Evolutionary conservation across 2,329 filamentous ascomycete genomes (phyloP).

Genomic region (Lojkania enalia): DNA sequence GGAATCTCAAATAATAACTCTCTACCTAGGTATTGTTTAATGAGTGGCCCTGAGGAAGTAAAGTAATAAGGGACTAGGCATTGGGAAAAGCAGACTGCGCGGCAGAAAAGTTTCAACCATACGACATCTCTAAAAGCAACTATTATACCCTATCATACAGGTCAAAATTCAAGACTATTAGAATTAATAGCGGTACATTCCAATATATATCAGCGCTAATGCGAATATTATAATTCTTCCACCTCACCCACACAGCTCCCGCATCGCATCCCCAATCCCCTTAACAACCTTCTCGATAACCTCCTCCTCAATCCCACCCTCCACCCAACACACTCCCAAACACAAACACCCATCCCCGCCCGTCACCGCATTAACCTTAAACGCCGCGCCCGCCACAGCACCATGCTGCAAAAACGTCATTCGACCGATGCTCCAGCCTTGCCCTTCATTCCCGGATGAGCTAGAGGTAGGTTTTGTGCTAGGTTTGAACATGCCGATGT

Average conservation of each 20-base stretch:
- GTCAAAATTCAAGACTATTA: too few species aligned
- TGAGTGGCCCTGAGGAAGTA: too few species aligned
- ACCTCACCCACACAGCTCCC: background rate
- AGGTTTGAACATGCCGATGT: conserved; percentile 46
- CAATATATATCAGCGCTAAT: too few species aligned
- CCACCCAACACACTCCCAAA: conserved; percentile 48
- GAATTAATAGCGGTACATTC: too few species aligned
- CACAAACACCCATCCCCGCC: conserved; percentile 51
- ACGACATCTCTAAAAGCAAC: too few species aligned
- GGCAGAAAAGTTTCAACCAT: too few species aligned
- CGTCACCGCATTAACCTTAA: conserved; percentile 48
- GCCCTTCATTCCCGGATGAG: background rate
- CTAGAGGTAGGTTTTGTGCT: conserved; percentile 6
- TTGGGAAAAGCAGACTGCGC: too few species aligned
- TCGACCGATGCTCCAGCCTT: conserved; percentile 38
- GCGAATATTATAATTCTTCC: too few species aligned
- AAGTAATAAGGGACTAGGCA: too few species aligned
- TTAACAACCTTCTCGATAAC: conserved; percentile 25
- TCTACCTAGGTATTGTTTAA: too few species aligned
- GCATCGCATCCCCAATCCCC: conserved; percentile 9
- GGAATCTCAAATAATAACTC: too few species aligned
- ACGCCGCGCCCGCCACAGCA: conserved; percentile 42
- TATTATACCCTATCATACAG: too few species aligned
- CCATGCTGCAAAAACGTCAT: conserved; percentile 53
- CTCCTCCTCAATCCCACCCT: conserved; percentile 37